Base-by-base conservation (phyloP, 495 filamentous ascomycete genomes). In the Penicillium diatomitis region DNA sequence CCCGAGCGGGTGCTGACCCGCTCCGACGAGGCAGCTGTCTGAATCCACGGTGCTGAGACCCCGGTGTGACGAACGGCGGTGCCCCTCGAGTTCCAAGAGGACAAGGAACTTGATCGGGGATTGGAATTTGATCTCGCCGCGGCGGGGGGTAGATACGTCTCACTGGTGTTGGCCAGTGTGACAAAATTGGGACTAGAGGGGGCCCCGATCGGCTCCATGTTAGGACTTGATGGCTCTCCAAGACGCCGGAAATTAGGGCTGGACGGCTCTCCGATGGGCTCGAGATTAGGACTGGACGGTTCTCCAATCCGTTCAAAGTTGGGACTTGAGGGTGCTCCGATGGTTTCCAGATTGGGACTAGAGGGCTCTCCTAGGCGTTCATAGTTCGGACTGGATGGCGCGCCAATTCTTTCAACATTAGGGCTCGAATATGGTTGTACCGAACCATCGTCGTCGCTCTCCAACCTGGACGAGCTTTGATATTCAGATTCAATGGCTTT, bases 371-470 rank as follows among this genome's bases (percentile, higher is more conserved):
- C 72, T 41, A 32, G n/a, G 70, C 28, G 28, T 42, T 42, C 66
- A 45, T 71, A 69, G 48, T 73, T 75, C n/a, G 72, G 72, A 38
- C 72, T 74, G 27, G 72, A 75, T 2, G 72, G 68, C 9, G 63
- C 65, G 6, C 69, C 72, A 41, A 74, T 67, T 2, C 60, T 65
- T 28, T 70, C 59, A 12, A 75, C 44, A 35, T 72, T 73, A 0
- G 70, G 72, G 53, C 72, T 75, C 11, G 70, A 72, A 20, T 61
- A 58, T 37, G 57, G 59, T 9, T 64, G 55, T 3, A 58, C 49
- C 11, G 55, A 55, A 32, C 55, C 56, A 8, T 55, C 63, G 0
- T 51, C 51, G 2, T 49, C 51, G 0, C 29, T 32, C 8, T 27
- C 47, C 5, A 55, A 56, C 38, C 54, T 56, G 31, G 55, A 55